These are phyloP conservation scores for Nakazawaea laoshanensis DNA, from an alignment of 805 yeast species.

Conservation along the genomic window DNA sequence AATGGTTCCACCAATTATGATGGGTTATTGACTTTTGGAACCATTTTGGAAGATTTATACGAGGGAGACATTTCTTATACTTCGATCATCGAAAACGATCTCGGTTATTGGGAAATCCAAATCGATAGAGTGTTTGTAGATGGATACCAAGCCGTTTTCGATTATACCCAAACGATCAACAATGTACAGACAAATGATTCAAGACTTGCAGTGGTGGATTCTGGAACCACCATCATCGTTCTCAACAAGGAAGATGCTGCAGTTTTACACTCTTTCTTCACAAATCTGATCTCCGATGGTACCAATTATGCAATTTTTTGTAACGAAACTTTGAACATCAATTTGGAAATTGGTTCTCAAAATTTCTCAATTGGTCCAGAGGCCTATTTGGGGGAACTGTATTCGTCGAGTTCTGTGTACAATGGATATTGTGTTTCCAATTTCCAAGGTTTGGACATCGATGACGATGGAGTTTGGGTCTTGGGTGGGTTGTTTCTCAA, in stretches of 20 bases:
- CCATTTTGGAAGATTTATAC: constrained; percentile 26
- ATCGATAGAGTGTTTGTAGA: constrained; percentile 29
- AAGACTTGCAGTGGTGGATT: constrained; percentile 47
- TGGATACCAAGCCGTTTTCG: constrained; percentile 23
- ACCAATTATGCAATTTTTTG: constrained; percentile 55
- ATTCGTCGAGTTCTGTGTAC: constrained; percentile 25
- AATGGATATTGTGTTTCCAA: constrained; percentile 54
- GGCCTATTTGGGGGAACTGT: constrained; percentile 41
- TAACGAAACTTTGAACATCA: constrained; percentile 32
- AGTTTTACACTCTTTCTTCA: constrained; percentile 42
- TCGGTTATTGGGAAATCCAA: constrained; percentile 44
- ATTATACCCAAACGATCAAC: constrained; percentile 14
- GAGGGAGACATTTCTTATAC: constrained; percentile 32
- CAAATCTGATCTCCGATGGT: constrained; percentile 45
- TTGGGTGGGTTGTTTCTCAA: constrained; percentile 56
- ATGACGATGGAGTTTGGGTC: constrained; percentile 41
- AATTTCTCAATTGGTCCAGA: constrained; percentile 34
- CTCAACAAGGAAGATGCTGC: constrained; percentile 48
- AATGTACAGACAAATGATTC: constrained; percentile 13
- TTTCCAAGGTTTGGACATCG: constrained; percentile 45
- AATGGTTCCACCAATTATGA: constrained; percentile 20
- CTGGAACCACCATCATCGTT: constrained; percentile 59
- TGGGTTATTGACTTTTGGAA: constrained; percentile 38
- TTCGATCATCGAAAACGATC: constrained; percentile 22
- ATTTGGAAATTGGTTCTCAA: constrained; percentile 32